Conservation (phyloP, 805 yeast genomes). For the Metschnikowia anglica region DNA sequence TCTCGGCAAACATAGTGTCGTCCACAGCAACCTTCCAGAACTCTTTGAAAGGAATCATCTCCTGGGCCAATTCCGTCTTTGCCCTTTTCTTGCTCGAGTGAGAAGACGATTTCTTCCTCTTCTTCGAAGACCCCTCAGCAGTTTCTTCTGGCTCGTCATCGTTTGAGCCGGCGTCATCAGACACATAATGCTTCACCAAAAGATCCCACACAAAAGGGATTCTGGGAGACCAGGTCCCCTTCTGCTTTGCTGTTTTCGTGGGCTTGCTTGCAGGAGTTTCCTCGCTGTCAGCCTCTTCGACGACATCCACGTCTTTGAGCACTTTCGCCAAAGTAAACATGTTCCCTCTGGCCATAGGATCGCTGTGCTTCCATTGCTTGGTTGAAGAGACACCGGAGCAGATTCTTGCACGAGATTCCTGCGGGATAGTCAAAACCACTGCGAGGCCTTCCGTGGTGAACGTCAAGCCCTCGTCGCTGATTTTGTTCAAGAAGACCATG, state of each 20-base stretch:
- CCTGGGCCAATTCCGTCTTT: slow-evolving; percentile 27
- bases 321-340: slow-evolving; percentile 59
- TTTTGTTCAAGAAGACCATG: slow-evolving; percentile 36
- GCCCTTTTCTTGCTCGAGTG: slow-evolving; percentile 23
- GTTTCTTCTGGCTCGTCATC: slow-evolving; percentile 12
- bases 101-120: slow-evolving; percentile 23
- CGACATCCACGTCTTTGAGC: slow-evolving; percentile 54
- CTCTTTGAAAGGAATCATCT: slow-evolving; percentile 43
- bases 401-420: slow-evolving; percentile 23
- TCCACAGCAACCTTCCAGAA: slow-evolving; percentile 83
- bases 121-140: slow-evolving; percentile 27
- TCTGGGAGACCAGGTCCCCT: slow-evolving; percentile 71
- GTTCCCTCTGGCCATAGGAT: slow-evolving; percentile 75
- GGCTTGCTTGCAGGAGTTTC: slow-evolving; percentile 11
- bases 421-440: slow-evolving; percentile 56
- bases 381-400: slow-evolving; percentile 8
- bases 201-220: slow-evolving; percentile 76
- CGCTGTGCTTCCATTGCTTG: slow-evolving; percentile 61
- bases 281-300: slow-evolving; percentile 37
- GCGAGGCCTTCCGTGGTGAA: slow-evolving; percentile 81
- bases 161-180: not conserved
- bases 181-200: slow-evolving; percentile 46
- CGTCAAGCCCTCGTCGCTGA: slow-evolving; percentile 55
- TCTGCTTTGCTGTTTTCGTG: slow-evolving; percentile 43
- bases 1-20: slow-evolving; percentile 71